These are phyloP conservation scores for Isochrysis galbana DNA, from an alignment of 78 protist species.

Conservation along the genomic window DNA sequence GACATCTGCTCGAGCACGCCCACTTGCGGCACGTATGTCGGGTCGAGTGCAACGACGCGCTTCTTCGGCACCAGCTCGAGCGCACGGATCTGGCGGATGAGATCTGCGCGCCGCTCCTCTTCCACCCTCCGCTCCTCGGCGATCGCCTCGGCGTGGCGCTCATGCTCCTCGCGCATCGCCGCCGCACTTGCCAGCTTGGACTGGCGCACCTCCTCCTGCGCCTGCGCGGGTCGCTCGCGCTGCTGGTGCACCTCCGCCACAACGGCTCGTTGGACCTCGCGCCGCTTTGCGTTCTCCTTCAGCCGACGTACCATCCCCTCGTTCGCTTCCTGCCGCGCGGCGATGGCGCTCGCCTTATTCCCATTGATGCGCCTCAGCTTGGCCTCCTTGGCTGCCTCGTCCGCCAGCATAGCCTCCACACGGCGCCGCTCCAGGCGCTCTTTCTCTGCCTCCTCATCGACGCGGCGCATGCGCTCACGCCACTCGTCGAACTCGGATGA, in stretches of 20 bases:
- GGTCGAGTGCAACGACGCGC: constrained; percentile 6
- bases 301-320: background rate
- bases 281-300: background rate
- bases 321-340: background rate
- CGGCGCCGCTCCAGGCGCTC: background rate
- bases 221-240: background rate
- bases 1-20: constrained; percentile 48
- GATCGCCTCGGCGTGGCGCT: background rate
- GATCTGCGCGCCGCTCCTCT: background rate
- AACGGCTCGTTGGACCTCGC: background rate
- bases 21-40: constrained; percentile 7
- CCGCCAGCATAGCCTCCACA: background rate
- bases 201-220: background rate
- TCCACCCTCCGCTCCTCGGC: background rate
- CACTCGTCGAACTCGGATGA: constrained; percentile 25
- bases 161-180: background rate
- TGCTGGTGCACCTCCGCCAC: background rate
- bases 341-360: background rate
- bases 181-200: background rate
- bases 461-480: background rate
- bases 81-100: constrained; percentile 51
- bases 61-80: constrained; percentile 39
- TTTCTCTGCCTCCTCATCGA: background rate
- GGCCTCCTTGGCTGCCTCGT: constrained; percentile 19
- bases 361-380: background rate